Evolutionary conservation across 768 basidiomycete species (phyloP), one percentile per base, ranked within the genome.

Genomic region (Collybia mongolica): DNA sequence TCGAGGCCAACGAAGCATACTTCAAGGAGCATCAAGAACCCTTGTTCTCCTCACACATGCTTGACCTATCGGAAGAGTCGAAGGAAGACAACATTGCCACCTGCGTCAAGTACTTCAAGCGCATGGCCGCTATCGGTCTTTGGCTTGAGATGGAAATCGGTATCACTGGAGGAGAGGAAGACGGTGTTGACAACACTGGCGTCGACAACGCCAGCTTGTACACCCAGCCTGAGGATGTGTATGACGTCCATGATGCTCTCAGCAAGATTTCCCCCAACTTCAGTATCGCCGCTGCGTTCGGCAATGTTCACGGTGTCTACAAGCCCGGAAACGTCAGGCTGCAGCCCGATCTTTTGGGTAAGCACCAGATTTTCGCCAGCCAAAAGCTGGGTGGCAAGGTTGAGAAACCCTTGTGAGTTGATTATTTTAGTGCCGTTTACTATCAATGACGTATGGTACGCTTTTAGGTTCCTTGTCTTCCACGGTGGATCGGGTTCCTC

Each of bases 71-170:
- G 37, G 96, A 98, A 64, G 88, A 91, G 64, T 59, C 88, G 61
- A 90, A 91, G 64, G 95, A 93, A 54, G 80, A 97, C 63, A 99
- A 98, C 79, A 99, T 98, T 66, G 86, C 79, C 38, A 92, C 77
- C 46, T 98, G 97, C 69, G 93, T 77, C 52, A 82, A 93, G 66
- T 99, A 99, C 81, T 96, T 98, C 72, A 80, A 86, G 73, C 91
- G 92, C 65, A 90, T 98, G 93, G 89, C 90, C 2, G 83, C 87
- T 54, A 70, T 98, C 64, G 88, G 90, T 45, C 73, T 92, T 54
- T 99, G 93, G 93, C 92, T 99, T 69, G 97, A 99, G 82, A 99
- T 99, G 97, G 97, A 99, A 74, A 99, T 99, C 68, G 97, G 97
- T 64, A 98, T 99, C 72, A 99, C 97, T 44, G 97, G 97, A 64